Percentiles rank a stretch among this genome's conserved stretches.
These are phyloP conservation scores for Pleurotus cornucopiae DNA, from an alignment of 768 basidiomycete genomes.

Conservation along the genomic window DNA sequence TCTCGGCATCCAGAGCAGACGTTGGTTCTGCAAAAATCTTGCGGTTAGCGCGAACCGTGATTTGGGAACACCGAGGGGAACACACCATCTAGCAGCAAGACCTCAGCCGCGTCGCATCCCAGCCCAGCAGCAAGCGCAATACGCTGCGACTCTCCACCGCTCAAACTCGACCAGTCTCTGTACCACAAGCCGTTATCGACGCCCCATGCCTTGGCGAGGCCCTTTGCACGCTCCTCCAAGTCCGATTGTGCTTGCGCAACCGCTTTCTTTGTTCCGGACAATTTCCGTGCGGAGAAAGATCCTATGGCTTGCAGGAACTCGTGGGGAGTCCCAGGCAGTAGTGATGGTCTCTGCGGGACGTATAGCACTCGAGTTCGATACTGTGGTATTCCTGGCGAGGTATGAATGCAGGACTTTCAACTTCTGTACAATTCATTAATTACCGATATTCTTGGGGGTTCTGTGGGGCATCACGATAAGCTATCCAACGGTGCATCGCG, in stretches of 20 bases:
- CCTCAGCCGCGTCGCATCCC: slow-evolving; percentile 69
- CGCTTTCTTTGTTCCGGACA: slow-evolving; percentile 2
- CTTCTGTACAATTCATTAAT: too few species aligned
- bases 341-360: slow-evolving; percentile 83
- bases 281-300: slow-evolving; percentile 44
- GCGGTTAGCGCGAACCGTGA: background rate
- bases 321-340: slow-evolving; percentile 78
- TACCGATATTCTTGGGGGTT: slow-evolving; percentile 46
- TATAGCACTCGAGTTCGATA: slow-evolving; percentile 82
- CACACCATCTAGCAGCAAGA: slow-evolving; percentile 77
- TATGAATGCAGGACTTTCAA: too few species aligned
- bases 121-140: slow-evolving; percentile 75
- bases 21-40: slow-evolving; percentile 65
- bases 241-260: slow-evolving; percentile 17
- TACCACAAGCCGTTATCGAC: slow-evolving; percentile 70
- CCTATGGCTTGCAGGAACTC: slow-evolving; percentile 62
- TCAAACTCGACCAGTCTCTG: slow-evolving; percentile 73
- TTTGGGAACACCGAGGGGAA: slow-evolving; percentile 9
- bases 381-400: slow-evolving; percentile 56
- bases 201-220: slow-evolving; percentile 62
- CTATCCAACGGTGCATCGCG: background rate
- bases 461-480: slow-evolving; percentile 24
- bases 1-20: slow-evolving; percentile 74
- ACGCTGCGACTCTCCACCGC: slow-evolving; percentile 85
- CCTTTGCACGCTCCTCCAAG: slow-evolving; percentile 14